A percentile compares a stretch with the other conserved stretches of the same genome.
phyloP scores from a whole-genome alignment of 2,329 filamentous ascomycete genomes.

The Xylaria sp. region DNA sequence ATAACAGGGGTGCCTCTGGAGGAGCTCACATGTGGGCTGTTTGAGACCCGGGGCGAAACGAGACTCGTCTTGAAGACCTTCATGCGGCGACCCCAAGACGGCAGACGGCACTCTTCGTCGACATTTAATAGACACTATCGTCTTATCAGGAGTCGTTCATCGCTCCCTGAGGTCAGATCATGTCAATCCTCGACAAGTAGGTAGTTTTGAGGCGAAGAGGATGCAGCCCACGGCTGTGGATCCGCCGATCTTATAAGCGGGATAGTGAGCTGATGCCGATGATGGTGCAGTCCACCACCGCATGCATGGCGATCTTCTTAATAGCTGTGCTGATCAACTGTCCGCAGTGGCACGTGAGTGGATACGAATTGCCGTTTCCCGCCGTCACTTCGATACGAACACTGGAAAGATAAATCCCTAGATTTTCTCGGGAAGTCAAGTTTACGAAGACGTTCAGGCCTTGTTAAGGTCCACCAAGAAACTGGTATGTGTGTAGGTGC shows the following conservation, averaged over 20 bases:
- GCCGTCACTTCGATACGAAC: no score
- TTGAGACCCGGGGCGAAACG: conserved; percentile 27
- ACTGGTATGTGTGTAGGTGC: no score
- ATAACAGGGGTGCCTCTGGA: conserved; percentile 1
- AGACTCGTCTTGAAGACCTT: conserved; percentile 19
- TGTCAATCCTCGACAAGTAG: neutral
- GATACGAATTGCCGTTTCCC: no score
- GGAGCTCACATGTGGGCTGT: conserved; percentile 13
- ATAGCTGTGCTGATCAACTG: no score
- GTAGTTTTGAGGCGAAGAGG: neutral
- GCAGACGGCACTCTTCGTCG: conserved; percentile 3
- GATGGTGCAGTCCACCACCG: neutral
- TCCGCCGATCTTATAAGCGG: neutral
- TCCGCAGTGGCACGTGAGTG: no score
- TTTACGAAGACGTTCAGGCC: no score
- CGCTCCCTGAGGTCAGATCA: neutral
- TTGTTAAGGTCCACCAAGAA: no score
- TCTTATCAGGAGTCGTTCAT: neutral
- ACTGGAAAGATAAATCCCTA: no score
- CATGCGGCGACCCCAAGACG: conserved; percentile 11
- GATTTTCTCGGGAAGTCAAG: no score
- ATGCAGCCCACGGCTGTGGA: conserved; percentile 1
- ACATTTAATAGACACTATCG: neutral
- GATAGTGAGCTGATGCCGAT: neutral
- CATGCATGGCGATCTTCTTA: neutral